These are phyloP conservation scores for Phytophthora vignae DNA, from an alignment of 352 stramenopile genomes.

Conservation along the genomic window DNA sequence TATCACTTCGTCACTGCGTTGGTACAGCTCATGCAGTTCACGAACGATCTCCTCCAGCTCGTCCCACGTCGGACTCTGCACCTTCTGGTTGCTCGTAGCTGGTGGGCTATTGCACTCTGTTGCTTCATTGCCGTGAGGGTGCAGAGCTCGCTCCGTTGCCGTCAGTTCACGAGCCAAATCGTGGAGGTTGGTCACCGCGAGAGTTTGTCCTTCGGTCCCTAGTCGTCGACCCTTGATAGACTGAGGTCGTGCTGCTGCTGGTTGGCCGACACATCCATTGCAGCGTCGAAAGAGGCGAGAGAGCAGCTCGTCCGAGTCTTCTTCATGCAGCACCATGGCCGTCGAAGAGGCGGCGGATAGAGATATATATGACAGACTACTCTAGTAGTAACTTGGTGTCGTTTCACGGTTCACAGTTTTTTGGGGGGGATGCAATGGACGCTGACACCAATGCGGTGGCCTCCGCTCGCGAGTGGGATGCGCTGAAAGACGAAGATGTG, in stretches of 20 bases:
- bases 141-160: slow-evolving; percentile 33
- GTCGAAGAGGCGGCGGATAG: slow-evolving; percentile 28
- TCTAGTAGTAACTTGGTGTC: slow-evolving; percentile 6
- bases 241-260: neutral
- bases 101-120: neutral
- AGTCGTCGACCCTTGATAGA: slow-evolving; percentile 11
- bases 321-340: slow-evolving; percentile 28
- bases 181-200: slow-evolving; percentile 39
- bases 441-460: slow-evolving; percentile 6
- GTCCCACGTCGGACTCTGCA: slow-evolving; percentile 21
- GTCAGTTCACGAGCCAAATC: slow-evolving; percentile 31
- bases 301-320: slow-evolving; percentile 36
- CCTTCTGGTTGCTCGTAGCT: slow-evolving; percentile 10
- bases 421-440: slow-evolving; percentile 26
- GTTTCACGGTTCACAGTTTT: slow-evolving; percentile 19
- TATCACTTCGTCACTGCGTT: slow-evolving; percentile 7
- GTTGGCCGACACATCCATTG: slow-evolving; percentile 4
- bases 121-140: slow-evolving; percentile 4
- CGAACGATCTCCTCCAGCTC: slow-evolving; percentile 46
- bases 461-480: slow-evolving; percentile 35
- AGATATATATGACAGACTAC: neutral
- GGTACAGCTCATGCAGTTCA: slow-evolving; percentile 46
- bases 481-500: slow-evolving; percentile 42
- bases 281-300: slow-evolving; percentile 40
- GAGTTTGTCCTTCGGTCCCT: slow-evolving; percentile 21